These are phyloP conservation scores for Cladophialophora psammophila DNA, from an alignment of 2,329 filamentous ascomycete genomes.

Conservation along the genomic window DNA sequence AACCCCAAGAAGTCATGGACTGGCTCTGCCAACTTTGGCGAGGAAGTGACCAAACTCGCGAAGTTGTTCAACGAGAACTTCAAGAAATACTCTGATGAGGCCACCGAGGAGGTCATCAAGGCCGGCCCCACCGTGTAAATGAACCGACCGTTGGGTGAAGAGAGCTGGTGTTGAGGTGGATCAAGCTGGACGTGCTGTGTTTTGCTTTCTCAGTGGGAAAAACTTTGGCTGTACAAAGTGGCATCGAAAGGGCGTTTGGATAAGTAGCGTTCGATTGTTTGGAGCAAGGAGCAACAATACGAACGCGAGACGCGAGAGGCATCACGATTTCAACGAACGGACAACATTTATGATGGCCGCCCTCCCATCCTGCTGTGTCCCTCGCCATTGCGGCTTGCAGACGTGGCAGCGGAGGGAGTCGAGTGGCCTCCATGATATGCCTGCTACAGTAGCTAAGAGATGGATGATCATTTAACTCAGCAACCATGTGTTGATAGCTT, in stretches of 20 bases:
- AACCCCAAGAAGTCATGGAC: constrained; percentile 96
- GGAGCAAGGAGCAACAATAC: constrained; percentile 28
- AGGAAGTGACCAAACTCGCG: constrained; percentile 89
- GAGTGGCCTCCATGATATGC: constrained; percentile 30
- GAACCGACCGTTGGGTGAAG: not conserved
- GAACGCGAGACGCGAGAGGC: constrained; percentile 42
- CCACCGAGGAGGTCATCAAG: constrained; percentile 77
- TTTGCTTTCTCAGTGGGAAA: constrained; percentile 19
- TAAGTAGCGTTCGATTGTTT: constrained; percentile 36
- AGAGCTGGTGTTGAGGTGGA: constrained; percentile 15
- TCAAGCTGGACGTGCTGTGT: constrained; percentile 6
- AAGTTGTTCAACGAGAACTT: constrained; percentile 95
- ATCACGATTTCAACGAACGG: constrained; percentile 39
- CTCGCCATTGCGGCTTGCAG: constrained; percentile 24
- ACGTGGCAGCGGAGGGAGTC: constrained; percentile 12
- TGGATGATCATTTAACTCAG: constrained; percentile 17
- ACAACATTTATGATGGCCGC: constrained; percentile 37
- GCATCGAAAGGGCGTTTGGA: constrained; percentile 33
- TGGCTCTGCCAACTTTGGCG: constrained; percentile 79
- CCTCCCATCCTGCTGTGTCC: constrained; percentile 16
- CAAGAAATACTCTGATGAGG: constrained; percentile 88
- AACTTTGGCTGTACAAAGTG: constrained; percentile 33
- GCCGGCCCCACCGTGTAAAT: constrained; percentile 50
- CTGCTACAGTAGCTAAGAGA: constrained; percentile 31
- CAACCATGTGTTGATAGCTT: constrained; percentile 20